These are phyloP conservation scores for Pestalotiopsis sp. DNA, from an alignment of 2,329 filamentous ascomycete species.

Conservation along the genomic window DNA sequence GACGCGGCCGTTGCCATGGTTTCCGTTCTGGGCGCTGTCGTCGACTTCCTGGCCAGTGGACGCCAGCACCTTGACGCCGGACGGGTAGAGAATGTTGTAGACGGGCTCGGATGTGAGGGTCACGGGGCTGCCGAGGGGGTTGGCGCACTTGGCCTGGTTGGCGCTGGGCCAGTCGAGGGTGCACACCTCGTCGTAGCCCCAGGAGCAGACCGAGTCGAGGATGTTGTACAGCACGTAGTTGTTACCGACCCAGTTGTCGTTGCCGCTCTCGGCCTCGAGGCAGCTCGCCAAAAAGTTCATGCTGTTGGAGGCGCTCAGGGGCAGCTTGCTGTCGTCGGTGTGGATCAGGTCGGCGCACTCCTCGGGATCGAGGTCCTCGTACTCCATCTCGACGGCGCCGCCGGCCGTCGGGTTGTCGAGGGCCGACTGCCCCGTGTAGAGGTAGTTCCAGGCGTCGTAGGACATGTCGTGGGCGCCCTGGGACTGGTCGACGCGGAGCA, in stretches of 20 bases:
- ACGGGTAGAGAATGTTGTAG: slow-evolving; percentile 54
- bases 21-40: slow-evolving; percentile 7
- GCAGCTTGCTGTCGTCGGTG: slow-evolving; percentile 51
- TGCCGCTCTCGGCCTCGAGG: slow-evolving; percentile 30
- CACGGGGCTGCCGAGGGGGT: slow-evolving; percentile 40
- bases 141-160: slow-evolving; percentile 56
- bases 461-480: slow-evolving; percentile 59
- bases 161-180: slow-evolving; percentile 45
- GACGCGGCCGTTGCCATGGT: neutral
- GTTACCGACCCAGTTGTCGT: slow-evolving; percentile 51
- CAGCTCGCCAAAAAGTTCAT: slow-evolving; percentile 57
- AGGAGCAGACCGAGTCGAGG: slow-evolving; percentile 50
- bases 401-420: slow-evolving; percentile 46
- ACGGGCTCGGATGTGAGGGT: slow-evolving; percentile 42
- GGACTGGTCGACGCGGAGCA: slow-evolving; percentile 61
- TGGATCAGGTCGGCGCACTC: slow-evolving; percentile 54
- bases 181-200: slow-evolving; percentile 55
- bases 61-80: slow-evolving; percentile 44
- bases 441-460: slow-evolving; percentile 65
- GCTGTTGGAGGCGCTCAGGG: slow-evolving; percentile 58
- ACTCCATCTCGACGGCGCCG: slow-evolving; percentile 54
- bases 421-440: slow-evolving; percentile 53
- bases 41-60: slow-evolving; percentile 30
- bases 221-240: slow-evolving; percentile 59
- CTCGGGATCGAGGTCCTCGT: slow-evolving; percentile 47